A percentile compares a stretch with the other conserved stretches of the same genome.
Evolutionary conservation across 257 asterid genomes (phyloP).

Genomic region (Solanum phureja): DNA sequence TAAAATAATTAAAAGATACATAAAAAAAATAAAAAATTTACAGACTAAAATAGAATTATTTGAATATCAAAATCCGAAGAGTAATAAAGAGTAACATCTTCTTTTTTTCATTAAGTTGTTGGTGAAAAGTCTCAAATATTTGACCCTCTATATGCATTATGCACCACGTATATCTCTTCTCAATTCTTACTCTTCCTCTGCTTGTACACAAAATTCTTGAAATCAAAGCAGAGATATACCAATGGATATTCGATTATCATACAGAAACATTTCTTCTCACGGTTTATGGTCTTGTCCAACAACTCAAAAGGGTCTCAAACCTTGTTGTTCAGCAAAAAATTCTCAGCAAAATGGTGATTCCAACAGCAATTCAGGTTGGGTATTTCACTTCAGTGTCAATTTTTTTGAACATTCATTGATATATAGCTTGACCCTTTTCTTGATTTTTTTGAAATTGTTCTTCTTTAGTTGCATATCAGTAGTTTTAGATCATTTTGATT

Average conservation of each 20-base stretch:
- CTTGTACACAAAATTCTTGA: background rate
- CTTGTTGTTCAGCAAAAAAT: slow-evolving; percentile 23
- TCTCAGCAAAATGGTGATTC: slow-evolving; percentile 28
- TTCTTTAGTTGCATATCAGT: background rate
- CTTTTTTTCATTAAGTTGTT: background rate
- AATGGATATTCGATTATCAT: slow-evolving; percentile 47
- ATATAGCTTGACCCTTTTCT: background rate
- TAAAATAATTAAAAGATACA: no score
- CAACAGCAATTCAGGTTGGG: background rate
- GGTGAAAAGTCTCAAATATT: background rate
- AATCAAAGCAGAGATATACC: background rate
- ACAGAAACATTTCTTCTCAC: slow-evolving; percentile 23
- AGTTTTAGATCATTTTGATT: background rate
- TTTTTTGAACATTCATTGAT: background rate
- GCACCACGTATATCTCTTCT: background rate
- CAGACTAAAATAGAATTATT: no score
- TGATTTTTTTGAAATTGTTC: background rate
- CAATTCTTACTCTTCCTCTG: background rate
- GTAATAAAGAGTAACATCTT: no score
- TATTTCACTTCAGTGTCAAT: background rate
- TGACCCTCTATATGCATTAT: background rate
- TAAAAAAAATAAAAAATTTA: no score
- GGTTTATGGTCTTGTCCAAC: slow-evolving; percentile 11
- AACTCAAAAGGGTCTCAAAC: slow-evolving; percentile 19
- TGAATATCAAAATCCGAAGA: no score